These are phyloP conservation scores for Gloeopeniophorella convolvens DNA, from an alignment of 768 basidiomycete species.

Conservation along the genomic window DNA sequence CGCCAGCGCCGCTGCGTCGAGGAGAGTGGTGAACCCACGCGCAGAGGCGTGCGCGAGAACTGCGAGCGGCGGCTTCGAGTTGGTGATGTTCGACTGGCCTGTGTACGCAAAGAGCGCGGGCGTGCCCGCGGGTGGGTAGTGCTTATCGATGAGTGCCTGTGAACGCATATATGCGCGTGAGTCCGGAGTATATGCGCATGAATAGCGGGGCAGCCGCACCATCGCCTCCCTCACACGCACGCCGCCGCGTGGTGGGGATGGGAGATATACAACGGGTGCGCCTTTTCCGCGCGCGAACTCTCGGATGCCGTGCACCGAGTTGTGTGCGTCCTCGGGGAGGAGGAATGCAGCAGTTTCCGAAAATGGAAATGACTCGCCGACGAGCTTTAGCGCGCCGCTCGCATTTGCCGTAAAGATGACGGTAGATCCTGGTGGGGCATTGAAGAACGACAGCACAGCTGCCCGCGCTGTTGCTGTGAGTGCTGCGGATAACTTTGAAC, in stretches of 20 bases:
- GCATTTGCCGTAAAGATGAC: conserved; percentile 82
- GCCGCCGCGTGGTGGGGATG: conserved; percentile 57
- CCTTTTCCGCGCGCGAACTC: conserved; percentile 56
- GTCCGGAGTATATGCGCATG: conserved; percentile 2
- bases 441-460: conserved; percentile 71
- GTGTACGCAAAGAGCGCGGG: conserved; percentile 70
- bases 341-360: conserved; percentile 50
- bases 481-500: conserved; percentile 63
- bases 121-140: conserved; percentile 41
- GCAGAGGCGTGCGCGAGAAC: conserved; percentile 57
- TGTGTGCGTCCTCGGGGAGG: conserved; percentile 74
- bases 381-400: conserved; percentile 70
- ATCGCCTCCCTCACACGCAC: conserved; percentile 51
- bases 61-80: conserved; percentile 62
- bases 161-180: background rate
- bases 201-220: conserved; percentile 33
- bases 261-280: conserved; percentile 56
- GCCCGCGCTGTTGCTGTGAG: conserved; percentile 64
- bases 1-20: conserved; percentile 78
- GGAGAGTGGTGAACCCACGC: conserved; percentile 65
- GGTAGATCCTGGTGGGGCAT: conserved; percentile 67
- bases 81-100: conserved; percentile 78
- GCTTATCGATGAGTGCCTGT: conserved; percentile 49
- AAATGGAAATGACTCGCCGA: conserved; percentile 79
- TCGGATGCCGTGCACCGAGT: conserved; percentile 78